These are phyloP conservation scores for Diaporthe helianthi DNA, from an alignment of 2,329 filamentous ascomycete genomes.

Conservation along the genomic window DNA sequence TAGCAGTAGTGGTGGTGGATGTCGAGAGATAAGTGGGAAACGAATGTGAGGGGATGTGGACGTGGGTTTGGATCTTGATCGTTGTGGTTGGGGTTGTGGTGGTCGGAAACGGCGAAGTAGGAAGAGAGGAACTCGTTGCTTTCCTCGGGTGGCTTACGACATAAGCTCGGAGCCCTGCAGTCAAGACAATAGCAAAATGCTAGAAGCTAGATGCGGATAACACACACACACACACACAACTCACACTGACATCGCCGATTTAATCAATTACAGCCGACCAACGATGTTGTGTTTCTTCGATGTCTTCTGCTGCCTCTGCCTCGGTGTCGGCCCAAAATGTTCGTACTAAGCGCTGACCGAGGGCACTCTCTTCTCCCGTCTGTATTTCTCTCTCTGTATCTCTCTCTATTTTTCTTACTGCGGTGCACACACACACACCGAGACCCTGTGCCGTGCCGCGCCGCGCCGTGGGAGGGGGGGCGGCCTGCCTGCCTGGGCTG, in stretches of 20 bases:
- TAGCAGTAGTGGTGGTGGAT: background rate
- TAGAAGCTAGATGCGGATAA: conserved; percentile 10
- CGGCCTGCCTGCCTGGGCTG: no score
- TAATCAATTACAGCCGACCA: conserved; percentile 13
- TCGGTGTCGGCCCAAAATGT: background rate
- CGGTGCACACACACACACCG: conserved; percentile 20
- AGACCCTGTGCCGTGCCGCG: conserved; percentile 4
- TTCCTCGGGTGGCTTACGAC: background rate
- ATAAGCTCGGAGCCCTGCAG: conserved; percentile 22
- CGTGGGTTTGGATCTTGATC: background rate
- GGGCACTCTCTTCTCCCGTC: no score
- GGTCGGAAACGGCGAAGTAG: conserved; percentile 10
- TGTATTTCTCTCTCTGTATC: background rate
- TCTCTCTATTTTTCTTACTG: background rate
- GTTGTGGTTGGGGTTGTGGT: conserved; percentile 6
- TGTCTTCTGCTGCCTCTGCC: background rate
- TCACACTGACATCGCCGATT: background rate
- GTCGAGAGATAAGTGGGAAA: conserved; percentile 11
- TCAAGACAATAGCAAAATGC: conserved; percentile 24
- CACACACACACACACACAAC: background rate
- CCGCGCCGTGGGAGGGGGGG: background rate
- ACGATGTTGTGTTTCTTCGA: background rate
- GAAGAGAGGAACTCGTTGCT: background rate
- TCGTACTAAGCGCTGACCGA: background rate
- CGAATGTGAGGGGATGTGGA: background rate